phyloP scores from a whole-genome alignment of 495 filamentous ascomycete species.

The Neurospora sp. region DNA sequence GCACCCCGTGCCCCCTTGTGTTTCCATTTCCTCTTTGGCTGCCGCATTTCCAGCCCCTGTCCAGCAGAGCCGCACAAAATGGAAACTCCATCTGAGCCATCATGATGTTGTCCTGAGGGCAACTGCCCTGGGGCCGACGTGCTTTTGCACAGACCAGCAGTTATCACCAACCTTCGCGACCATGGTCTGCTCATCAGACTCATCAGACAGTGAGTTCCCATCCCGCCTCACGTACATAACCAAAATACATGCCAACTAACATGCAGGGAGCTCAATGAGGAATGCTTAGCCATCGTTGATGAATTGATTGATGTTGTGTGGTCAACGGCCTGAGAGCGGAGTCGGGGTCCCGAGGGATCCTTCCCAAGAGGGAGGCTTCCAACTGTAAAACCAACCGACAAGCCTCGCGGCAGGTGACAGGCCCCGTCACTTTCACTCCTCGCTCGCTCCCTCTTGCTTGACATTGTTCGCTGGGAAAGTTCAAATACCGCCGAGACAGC shows the following conservation, averaged over 20 bases:
- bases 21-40: neutral
- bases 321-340: neutral
- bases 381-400: neutral
- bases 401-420: neutral
- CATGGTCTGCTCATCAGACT: neutral
- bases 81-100: neutral
- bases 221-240: neutral
- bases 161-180: neutral
- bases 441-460: neutral
- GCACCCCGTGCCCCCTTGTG: neutral
- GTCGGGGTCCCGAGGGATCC: neutral
- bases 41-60: neutral
- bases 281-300: neutral
- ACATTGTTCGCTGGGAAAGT: neutral
- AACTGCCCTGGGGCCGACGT: neutral
- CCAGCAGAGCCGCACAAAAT: neutral
- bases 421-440: neutral
- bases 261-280: rapidly evolving
- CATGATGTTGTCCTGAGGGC: neutral
- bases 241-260: neutral
- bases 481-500: neutral
- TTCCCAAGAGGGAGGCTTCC: neutral
- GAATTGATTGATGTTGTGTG: neutral
- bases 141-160: neutral
- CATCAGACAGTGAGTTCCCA: neutral